Conservation (phyloP, 2,329 filamentous ascomycete species). For the Nannizziopsis barbatae region DNA sequence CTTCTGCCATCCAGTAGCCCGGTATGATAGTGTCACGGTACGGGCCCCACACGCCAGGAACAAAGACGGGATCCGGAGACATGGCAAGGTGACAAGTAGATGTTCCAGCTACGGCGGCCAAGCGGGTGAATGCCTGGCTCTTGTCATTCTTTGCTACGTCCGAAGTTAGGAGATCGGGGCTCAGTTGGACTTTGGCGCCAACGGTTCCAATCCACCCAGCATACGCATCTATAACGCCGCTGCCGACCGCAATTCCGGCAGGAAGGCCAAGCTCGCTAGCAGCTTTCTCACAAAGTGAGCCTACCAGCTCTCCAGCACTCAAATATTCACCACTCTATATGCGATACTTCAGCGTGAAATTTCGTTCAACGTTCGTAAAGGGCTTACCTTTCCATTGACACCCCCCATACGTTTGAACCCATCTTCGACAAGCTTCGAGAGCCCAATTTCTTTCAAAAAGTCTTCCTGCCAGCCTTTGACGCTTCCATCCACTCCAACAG, state of each 20-base stretch:
- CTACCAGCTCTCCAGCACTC: constrained; percentile 85
- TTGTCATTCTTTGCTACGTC: constrained; percentile 67
- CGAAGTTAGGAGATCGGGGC: constrained; percentile 54
- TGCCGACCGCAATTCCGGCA: constrained; percentile 80
- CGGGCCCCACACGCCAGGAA: constrained; percentile 91
- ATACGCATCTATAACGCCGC: constrained; percentile 95
- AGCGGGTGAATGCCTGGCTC: constrained; percentile 81
- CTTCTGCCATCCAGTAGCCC: constrained; percentile 92
- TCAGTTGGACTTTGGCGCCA: constrained; percentile 81
- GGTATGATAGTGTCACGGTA: constrained; percentile 91
- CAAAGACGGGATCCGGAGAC: constrained; percentile 86
- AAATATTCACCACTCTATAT: constrained; percentile 84
- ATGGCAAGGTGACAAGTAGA: constrained; percentile 96
- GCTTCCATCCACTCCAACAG: constrained; percentile 92
- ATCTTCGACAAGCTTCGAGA: constrained; percentile 72
- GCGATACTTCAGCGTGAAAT: not conserved
- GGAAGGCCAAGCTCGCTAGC: constrained; percentile 73
- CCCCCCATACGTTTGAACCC: constrained; percentile 90
- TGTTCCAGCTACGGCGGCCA: constrained; percentile 89
- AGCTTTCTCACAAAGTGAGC: constrained; percentile 71
- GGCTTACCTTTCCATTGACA: constrained; percentile 83
- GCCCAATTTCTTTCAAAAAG: constrained; percentile 74
- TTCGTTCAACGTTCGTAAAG: constrained; percentile 22
- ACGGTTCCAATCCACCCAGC: constrained; percentile 98
- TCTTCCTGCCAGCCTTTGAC: constrained; percentile 98